Evolutionary conservation across 805 yeast species (phyloP).

Genomic region (Lipomyces chichibuensis): DNA sequence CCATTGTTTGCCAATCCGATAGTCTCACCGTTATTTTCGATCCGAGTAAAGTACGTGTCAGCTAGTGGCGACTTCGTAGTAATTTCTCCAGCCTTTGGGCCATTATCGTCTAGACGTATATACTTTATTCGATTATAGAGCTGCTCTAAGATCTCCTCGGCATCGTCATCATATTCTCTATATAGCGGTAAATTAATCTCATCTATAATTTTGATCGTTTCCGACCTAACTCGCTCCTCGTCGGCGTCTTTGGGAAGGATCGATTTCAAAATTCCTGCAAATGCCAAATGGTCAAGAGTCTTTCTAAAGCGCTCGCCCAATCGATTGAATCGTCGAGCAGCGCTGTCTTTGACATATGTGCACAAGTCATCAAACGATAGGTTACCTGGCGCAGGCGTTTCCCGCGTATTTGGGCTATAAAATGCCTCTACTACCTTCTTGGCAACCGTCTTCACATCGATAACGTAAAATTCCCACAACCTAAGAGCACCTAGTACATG

Average conservation of each 20-base stretch:
- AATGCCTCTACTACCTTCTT: slow-evolving; percentile 40
- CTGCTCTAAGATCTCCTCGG: slow-evolving; percentile 65
- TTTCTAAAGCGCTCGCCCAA: slow-evolving; percentile 62
- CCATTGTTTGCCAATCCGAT: slow-evolving; percentile 83
- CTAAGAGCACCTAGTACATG: slow-evolving; percentile 69
- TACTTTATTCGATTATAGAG: slow-evolving; percentile 75
- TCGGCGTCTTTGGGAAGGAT: slow-evolving; percentile 44
- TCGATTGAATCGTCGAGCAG: slow-evolving; percentile 41
- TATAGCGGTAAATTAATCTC: slow-evolving; percentile 78
- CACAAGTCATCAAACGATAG: slow-evolving; percentile 32
- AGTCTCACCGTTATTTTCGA: slow-evolving; percentile 62
- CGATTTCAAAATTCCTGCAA: slow-evolving; percentile 56
- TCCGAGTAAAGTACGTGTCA: slow-evolving; percentile 86
- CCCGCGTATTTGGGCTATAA: slow-evolving; percentile 14
- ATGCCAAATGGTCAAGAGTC: slow-evolving; percentile 52
- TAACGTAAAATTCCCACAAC: slow-evolving; percentile 87
- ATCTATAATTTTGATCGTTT: slow-evolving; percentile 54
- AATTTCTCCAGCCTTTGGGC: slow-evolving; percentile 77
- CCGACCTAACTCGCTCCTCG: slow-evolving; percentile 42
- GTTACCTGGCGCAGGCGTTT: slow-evolving; percentile 26
- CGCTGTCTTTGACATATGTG: slow-evolving; percentile 22
- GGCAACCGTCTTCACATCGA: slow-evolving; percentile 56
- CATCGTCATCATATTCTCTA: slow-evolving; percentile 73
- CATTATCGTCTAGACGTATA: slow-evolving; percentile 74
- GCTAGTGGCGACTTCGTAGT: slow-evolving; percentile 63